Base-by-base conservation (phyloP, 192 early-diverging fungal species). In the Coemansia brasiliensis region DNA sequence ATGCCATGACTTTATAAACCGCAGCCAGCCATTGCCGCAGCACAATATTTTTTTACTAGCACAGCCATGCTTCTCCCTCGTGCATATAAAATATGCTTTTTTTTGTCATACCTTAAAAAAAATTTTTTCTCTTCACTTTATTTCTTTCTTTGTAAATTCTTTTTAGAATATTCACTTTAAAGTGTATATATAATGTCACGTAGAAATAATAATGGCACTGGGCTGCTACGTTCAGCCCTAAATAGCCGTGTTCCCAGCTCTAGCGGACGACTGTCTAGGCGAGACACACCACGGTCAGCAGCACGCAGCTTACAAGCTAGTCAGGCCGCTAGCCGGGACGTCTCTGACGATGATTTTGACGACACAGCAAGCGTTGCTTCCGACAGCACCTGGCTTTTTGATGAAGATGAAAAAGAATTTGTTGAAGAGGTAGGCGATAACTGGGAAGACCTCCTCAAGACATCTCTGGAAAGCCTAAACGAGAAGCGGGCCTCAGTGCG, bases 401-500 rank as follows among this genome's bases (percentile, higher is more conserved):
- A 39, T 20, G 55, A 17, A 1, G 49, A 55, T 11, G 61, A 65
- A 7, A 58, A 62, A 6, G 71, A 67, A 7, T 17, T 7, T 18
- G 46, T 17, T 0, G 21, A 20, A 8, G 52, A 46, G 26, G 25
- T 53, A 1, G 57, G 55, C 35, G 60, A 55, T 22, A 54, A 67
- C 59, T 73, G 76, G 69, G 59, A 69, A 25, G 21, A 13, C 13
- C 41, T 35, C 7, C 38, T 79, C 8, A 46, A 61, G 3, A 55
- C 42, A 1, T 70, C 69, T 16, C 20, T 73, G 51, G 76, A 79
- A 10, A 27, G 52, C 11, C 35, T 79, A 18, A 44, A 51, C 21
- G 76, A 73, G 10, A 79, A 73, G 60, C 76, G 76, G 8, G 65
- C 24, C 4, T 35, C 49, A 12, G 74, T 75, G 13, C 64, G 88